Evolutionary conservation across 139 green algal genomes (phyloP).

Genomic region (Gonium pectorale): DNA sequence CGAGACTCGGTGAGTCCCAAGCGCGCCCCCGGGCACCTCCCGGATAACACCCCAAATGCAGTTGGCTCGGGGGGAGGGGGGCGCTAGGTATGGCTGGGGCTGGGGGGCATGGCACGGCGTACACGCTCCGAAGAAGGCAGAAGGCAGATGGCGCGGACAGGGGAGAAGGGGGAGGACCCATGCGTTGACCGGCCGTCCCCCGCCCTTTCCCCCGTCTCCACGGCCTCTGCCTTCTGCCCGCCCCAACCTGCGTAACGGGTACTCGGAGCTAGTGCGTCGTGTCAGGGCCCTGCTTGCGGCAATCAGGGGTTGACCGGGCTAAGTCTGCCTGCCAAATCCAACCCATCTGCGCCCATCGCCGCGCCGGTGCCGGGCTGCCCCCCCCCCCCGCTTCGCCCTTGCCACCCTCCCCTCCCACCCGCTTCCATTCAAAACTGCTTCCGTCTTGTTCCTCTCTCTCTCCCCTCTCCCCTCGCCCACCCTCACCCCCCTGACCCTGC

Average conservation of each 20-base stretch:
- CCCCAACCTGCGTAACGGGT: too few relatives aligned
- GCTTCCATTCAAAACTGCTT: neutral
- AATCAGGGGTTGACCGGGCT: too few relatives aligned
- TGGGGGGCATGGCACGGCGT: neutral
- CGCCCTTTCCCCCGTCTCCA: too few relatives aligned
- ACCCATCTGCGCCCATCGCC: neutral
- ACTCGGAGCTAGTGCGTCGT: too few relatives aligned
- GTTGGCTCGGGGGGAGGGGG: neutral
- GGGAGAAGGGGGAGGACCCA: too few relatives aligned
- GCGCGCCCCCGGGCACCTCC: too few relatives aligned
- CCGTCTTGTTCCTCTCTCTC: neutral
- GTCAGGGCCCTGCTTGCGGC: too few relatives aligned
- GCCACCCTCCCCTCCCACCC: neutral
- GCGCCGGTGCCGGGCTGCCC: neutral
- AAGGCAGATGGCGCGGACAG: too few relatives aligned
- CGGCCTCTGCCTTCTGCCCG: too few relatives aligned
- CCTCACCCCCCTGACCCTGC: neutral
- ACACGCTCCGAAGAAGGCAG: too few relatives aligned
- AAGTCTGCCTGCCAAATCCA: neutral
- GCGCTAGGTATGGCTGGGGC: neutral
- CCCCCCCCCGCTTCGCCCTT: neutral
- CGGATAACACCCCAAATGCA: neutral
- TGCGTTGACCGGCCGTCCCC: too few relatives aligned
- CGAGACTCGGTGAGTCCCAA: constrained; percentile 74
- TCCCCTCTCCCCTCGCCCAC: neutral